A percentile compares a stretch with the other conserved stretches of the same genome.
Evolutionary conservation across 805 yeast species (phyloP).

Genomic region (Candida tammaniensis): DNA sequence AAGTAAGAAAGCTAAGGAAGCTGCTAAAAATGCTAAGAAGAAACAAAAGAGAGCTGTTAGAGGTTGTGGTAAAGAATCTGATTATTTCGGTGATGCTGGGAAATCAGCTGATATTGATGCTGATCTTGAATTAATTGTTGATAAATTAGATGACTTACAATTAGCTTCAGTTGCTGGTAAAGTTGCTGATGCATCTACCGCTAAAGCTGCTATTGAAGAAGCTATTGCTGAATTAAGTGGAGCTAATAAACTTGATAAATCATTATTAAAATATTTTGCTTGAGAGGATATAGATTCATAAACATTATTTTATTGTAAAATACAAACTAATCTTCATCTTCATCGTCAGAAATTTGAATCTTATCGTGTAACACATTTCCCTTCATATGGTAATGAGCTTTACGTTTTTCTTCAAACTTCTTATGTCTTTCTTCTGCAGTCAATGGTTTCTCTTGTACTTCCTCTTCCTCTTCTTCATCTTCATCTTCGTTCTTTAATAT

Average conservation of each 20-base stretch:
- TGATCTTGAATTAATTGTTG: conserved; percentile 78
- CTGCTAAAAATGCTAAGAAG: conserved; percentile 97
- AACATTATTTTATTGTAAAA: no score
- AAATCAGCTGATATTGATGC: conserved; percentile 67
- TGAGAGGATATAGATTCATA: conserved; percentile 3
- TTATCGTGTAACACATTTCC: conserved; percentile 45
- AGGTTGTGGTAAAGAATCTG: conserved; percentile 75
- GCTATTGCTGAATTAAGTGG: conserved; percentile 52
- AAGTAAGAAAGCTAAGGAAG: conserved; percentile 83
- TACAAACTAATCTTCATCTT: no score
- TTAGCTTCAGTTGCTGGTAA: conserved; percentile 72
- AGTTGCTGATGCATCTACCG: conserved; percentile 55
- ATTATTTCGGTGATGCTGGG: conserved; percentile 77
- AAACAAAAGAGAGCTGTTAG: conserved; percentile 91
- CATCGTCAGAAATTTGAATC: conserved; percentile 23
- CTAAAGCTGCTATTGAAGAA: conserved; percentile 58
- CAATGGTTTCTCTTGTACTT: conserved; percentile 33
- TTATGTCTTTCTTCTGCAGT: conserved; percentile 62
- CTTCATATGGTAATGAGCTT: conserved; percentile 69
- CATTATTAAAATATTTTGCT: conserved; percentile 52
- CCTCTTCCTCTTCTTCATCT: conserved; percentile 37
- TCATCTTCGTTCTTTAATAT: conserved; percentile 26
- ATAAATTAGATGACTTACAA: conserved; percentile 73
- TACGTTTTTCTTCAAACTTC: conserved; percentile 74
- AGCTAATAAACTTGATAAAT: conserved; percentile 53